Base-by-base conservation (phyloP, 31 red algal genomes). In the Bonnemaisonia californica region DNA sequence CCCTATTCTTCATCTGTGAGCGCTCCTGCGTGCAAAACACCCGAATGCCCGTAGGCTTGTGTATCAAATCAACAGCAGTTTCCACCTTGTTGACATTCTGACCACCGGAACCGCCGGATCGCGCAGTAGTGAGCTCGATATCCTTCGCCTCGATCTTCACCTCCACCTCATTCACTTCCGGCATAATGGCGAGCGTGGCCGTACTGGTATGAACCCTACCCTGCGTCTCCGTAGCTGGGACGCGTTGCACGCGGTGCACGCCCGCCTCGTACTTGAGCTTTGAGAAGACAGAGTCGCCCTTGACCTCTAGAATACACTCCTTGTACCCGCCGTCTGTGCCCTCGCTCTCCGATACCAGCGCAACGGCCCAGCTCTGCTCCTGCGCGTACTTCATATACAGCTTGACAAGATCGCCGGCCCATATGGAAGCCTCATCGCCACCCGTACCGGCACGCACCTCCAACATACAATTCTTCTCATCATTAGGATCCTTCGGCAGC, bases 21-120 rank as follows among this genome's bases (percentile, higher is more conserved):
- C 97, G 77, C 62, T 99, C 97, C 80, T 99, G 88, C 2, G 97
- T 99, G 63, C 97, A 99, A 68, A 95, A 96, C 4, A 99, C 75
- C 29, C 93, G 93, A 57, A 99, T 99, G 3, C 97, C 97, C 4
- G 92, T 99, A 28, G 97, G 97, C 60, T 94, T 96, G 62, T 99
- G 97, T 16, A 87, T 74, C 58, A 99, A 76, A 73, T 94, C 91
- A 18, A 99, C 94, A 2, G 97, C 97, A 12, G 97, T 99, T 76
- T 99, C 97, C 8, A 99, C 97, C 71, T 99, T 99, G 93, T 99
- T 99, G 23, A 99, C 97, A 77, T 99, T 99, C 35, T 99, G 97
- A 27, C 97, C 97, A 29, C 97, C 97, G 32, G 97, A 90, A 1
- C 97, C 97, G 65, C 97, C 97, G 7, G 97, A 99, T 41, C 97